A percentile compares a stretch with the other conserved stretches of the same genome.
Evolutionary conservation across 1,284 basidiomycete genomes (phyloP).

Genomic region (Salmacisia buchloeana): DNA sequence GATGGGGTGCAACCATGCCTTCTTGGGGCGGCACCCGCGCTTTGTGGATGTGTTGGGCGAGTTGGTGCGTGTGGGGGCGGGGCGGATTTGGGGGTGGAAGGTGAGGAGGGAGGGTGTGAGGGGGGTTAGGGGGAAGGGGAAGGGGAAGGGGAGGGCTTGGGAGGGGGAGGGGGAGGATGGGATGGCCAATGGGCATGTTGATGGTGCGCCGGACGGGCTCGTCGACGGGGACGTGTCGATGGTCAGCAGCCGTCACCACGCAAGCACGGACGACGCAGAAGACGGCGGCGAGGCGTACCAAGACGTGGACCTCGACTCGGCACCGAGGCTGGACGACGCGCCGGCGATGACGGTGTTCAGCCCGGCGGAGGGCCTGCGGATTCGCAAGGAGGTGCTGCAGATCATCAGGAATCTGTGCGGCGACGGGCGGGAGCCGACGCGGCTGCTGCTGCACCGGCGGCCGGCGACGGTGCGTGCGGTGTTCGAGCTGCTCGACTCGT

Average conservation of each 20-base stretch:
- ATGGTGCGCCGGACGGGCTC: slow-evolving; percentile 8
- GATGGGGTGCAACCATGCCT: slow-evolving; percentile 66
- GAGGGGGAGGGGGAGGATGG: slow-evolving; percentile 10
- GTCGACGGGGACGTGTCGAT: too few relatives aligned
- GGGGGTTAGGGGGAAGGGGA: background rate
- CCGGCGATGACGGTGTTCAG: slow-evolving; percentile 22
- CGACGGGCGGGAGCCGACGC: background rate
- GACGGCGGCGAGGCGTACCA: slow-evolving; percentile 7
- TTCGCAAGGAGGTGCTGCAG: slow-evolving; percentile 72
- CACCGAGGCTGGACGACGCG: background rate
- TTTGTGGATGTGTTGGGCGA: slow-evolving; percentile 66
- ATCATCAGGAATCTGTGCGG: slow-evolving; percentile 66
- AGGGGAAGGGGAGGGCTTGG: background rate
- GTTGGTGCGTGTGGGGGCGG: slow-evolving; percentile 53
- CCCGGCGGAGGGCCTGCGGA: slow-evolving; percentile 57
- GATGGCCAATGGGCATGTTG: slow-evolving; percentile 17
- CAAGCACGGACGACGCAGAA: slow-evolving; percentile 6
- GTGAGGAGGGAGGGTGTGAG: slow-evolving; percentile 39
- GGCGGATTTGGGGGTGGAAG: slow-evolving; percentile 51
- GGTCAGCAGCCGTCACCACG: background rate
- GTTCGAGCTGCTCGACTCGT: slow-evolving; percentile 68
- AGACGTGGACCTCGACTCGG: background rate
- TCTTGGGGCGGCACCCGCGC: slow-evolving; percentile 64
- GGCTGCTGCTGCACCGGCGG: background rate
- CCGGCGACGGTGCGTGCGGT: slow-evolving; percentile 56